Evolutionary conservation across 2,329 filamentous ascomycete genomes (phyloP), one percentile per base, ranked within the genome.

Genomic region (Scytalidium sp.): DNA sequence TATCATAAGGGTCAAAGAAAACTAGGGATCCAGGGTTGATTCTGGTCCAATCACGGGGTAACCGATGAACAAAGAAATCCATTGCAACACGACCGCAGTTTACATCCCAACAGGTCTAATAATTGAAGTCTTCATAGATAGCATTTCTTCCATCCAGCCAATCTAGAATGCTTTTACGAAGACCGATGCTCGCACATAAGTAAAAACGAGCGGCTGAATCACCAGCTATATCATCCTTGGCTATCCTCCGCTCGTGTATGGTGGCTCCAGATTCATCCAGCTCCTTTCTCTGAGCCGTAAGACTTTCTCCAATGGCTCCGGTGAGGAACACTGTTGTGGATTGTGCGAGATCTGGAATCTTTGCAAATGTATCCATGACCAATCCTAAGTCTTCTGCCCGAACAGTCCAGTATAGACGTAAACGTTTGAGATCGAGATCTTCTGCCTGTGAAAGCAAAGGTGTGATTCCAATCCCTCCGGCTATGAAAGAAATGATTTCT

Each of bases 391-490:
- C 90, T 2, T 73, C 75, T 0, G 67, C 65, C 6, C 77, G 72
- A 3, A 92, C 57, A 2, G 81, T 84, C 90, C 90, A 95, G 1
- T 90, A 71, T 3, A 94, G 63, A 21, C 60, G 69, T 32, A 94
- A 63, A 3, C 65, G 62, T 1, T 64, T 58, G 4, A 70, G 54
- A 50, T 73, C 65, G 1, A 90, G 62, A 5, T 76, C 67, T 0
- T 69, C 71, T n/a, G 83, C 75, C 58, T 90, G 87, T 0, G 84
- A 82, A n/a, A 95, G 71, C 3, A 94, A 59, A 2, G 90, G 90
- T 22, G 90, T 96, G 53, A 95, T 89, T 0, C 90, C 90, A 6
- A 96, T 87, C 3, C 90, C 90, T 0, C 81, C 88, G 5, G 88
- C 88, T 3, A 95, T 67, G 56, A 92, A 94, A 1, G 82, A 68